phyloP scores from a whole-genome alignment of 2,329 filamentous ascomycete species.

The Claviceps quebecensis region DNA sequence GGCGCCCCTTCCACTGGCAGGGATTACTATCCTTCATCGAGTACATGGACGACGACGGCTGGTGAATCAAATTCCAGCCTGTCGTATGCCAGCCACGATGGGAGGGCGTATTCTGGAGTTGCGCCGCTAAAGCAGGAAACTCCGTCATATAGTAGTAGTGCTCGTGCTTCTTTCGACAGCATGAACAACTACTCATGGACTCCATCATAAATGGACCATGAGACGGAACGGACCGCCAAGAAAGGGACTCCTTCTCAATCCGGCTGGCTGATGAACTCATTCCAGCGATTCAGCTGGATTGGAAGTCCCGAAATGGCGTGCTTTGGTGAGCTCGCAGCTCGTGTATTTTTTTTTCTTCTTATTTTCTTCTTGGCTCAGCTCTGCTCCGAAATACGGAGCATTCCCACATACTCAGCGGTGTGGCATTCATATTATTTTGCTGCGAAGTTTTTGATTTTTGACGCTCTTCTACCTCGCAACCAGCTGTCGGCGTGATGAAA shows the following conservation, averaged over 20 bases:
- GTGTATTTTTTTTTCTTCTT: neutral
- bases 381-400: neutral
- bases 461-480: neutral
- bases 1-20: conserved; percentile 20
- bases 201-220: conserved; percentile 22
- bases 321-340: neutral
- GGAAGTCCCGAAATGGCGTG: neutral
- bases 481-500: neutral
- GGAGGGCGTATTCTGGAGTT: conserved; percentile 12
- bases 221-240: neutral
- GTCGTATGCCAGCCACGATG: conserved; percentile 31
- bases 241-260: neutral
- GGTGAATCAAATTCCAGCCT: conserved; percentile 30
- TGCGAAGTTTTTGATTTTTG: neutral
- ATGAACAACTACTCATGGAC: conserved; percentile 47
- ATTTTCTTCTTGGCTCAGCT: neutral
- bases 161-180: conserved; percentile 31
- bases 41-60: conserved; percentile 37
- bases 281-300: neutral
- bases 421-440: neutral
- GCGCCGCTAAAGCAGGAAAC: conserved; percentile 21
- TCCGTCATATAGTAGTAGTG: conserved; percentile 25
- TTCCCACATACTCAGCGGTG: neutral
- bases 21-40: conserved; percentile 40
- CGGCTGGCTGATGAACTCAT: neutral